Conservation (phyloP, 202 grass and related monocot genomes). For the Tripidium arundinaceum region DNA sequence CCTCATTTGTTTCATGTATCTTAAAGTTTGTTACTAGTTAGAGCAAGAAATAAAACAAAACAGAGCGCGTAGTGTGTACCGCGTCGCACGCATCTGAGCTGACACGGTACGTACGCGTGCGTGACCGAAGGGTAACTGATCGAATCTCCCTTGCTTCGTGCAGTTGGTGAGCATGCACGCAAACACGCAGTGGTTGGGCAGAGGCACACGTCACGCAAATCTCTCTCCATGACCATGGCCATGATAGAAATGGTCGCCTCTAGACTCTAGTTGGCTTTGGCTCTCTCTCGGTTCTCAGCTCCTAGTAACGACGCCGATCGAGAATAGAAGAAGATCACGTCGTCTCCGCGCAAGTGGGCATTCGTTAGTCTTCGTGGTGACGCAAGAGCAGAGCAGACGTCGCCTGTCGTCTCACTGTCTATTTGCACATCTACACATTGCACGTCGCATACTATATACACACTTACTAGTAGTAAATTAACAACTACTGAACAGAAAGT, state of each 20-base stretch:
- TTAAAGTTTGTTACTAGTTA: neutral
- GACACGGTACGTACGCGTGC: neutral
- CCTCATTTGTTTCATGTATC: no score
- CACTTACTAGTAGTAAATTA: no score
- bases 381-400: neutral
- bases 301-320: neutral
- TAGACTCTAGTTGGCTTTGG: neutral
- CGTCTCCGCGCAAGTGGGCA: constrained; percentile 20
- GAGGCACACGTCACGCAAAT: neutral
- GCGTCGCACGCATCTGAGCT: neutral
- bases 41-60: neutral
- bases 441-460: no score
- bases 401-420: neutral
- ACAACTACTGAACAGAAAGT: no score
- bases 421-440: no score
- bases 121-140: neutral
- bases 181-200: constrained; percentile 18
- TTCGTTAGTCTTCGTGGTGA: neutral
- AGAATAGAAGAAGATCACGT: neutral
- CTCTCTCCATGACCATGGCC: neutral
- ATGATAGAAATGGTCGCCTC: neutral
- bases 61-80: neutral
- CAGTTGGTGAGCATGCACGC: neutral
- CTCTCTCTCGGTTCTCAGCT: neutral
- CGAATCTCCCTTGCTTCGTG: neutral